These are phyloP conservation scores for Vinca major DNA, from an alignment of 305 asterid genomes.

Conservation along the genomic window DNA sequence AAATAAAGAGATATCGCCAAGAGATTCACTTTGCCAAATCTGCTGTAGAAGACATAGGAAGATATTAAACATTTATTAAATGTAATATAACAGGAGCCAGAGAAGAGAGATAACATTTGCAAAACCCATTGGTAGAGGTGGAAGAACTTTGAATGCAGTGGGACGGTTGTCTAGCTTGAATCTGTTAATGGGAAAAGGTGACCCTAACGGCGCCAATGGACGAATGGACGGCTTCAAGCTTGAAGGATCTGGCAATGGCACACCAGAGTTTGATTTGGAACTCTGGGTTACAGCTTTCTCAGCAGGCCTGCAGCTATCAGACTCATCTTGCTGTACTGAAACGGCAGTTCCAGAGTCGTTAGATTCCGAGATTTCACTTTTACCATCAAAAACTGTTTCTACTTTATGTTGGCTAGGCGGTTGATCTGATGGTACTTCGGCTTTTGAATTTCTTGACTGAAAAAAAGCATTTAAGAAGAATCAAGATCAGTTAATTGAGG, in stretches of 20 bases:
- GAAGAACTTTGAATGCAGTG: conserved; percentile 60
- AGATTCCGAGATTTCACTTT: conserved; percentile 36
- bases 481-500: neutral
- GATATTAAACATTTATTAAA: neutral
- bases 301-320: conserved; percentile 25
- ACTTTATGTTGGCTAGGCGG: conserved; percentile 36
- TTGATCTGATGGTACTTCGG: conserved; percentile 36
- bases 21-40: neutral
- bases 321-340: conserved; percentile 27
- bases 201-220: conserved; percentile 44
- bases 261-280: conserved; percentile 31
- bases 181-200: conserved; percentile 52
- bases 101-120: conserved; percentile 44
- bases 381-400: conserved; percentile 33
- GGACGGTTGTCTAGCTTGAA: conserved; percentile 97
- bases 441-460: conserved; percentile 65
- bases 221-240: conserved; percentile 43
- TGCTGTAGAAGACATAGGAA: neutral
- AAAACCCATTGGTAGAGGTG: conserved; percentile 77
- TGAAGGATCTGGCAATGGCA: conserved; percentile 30
- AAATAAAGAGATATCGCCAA: neutral
- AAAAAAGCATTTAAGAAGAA: neutral
- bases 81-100: neutral
- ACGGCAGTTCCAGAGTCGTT: conserved; percentile 21
- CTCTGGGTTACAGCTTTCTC: conserved; percentile 28